Evolutionary conservation across 2,329 filamentous ascomycete species (phyloP).

Genomic region (Aspergillus pseudoglaucus): DNA sequence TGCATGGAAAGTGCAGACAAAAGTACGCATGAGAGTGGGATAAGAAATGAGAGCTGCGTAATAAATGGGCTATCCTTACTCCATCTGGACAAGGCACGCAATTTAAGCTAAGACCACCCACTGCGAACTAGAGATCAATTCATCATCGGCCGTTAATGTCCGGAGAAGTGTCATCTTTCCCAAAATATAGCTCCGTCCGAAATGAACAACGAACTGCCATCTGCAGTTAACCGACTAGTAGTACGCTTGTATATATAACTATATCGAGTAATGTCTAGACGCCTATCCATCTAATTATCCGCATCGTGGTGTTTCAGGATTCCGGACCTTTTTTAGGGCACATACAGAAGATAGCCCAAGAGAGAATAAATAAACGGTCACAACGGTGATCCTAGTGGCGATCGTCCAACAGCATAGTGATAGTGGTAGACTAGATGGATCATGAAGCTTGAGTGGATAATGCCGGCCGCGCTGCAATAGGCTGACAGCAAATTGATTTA

Average conservation of each 20-base stretch:
- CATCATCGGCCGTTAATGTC: too few species aligned
- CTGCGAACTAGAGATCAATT: background rate
- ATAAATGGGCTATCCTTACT: background rate
- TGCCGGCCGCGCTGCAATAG: constrained; percentile 5
- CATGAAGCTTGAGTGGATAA: constrained; percentile 21
- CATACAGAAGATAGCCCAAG: background rate
- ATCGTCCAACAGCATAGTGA: constrained; percentile 17
- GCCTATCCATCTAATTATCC: background rate
- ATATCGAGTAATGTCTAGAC: too few species aligned
- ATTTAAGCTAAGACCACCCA: constrained; percentile 3
- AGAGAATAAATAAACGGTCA: constrained; percentile 5
- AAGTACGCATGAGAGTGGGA: constrained; percentile 1
- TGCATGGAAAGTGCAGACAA: background rate
- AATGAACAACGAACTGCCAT: too few species aligned
- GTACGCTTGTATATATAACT: too few species aligned
- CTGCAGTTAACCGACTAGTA: too few species aligned
- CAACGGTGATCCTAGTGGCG: constrained; percentile 26
- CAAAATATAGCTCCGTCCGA: too few species aligned
- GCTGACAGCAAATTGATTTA: constrained; percentile 9
- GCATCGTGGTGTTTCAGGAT: background rate
- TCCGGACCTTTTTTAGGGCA: too few species aligned
- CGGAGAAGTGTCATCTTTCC: too few species aligned
- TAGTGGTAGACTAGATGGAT: constrained; percentile 5
- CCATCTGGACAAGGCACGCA: constrained; percentile 1
- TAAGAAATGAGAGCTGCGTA: background rate